Percentiles rank a stretch among this genome's conserved stretches.
These are phyloP conservation scores for Citrus medica DNA, from an alignment of 345 rosid species.

Conservation along the genomic window DNA sequence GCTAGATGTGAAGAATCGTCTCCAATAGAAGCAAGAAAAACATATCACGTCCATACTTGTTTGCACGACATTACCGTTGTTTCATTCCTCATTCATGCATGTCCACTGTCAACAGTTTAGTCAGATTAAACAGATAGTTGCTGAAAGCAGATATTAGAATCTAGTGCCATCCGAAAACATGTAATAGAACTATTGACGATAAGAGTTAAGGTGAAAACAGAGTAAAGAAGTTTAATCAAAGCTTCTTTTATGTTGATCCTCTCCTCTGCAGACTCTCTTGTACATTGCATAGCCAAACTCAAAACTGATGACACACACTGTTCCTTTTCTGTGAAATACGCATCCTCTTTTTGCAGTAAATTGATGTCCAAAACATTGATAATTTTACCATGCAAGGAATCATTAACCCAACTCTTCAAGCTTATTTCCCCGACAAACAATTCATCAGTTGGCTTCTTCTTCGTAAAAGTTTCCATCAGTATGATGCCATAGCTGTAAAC, in stretches of 20 bases:
- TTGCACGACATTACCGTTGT: too few species aligned
- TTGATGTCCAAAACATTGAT: background rate
- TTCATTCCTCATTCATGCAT: too few species aligned
- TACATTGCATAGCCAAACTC: constrained; percentile 7
- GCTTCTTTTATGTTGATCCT: constrained; percentile 18
- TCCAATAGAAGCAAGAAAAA: background rate
- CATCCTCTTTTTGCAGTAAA: constrained; percentile 4
- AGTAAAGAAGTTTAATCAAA: background rate
- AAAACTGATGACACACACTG: constrained; percentile 7
- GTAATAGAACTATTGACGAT: too few species aligned
- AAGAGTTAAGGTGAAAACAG: background rate
- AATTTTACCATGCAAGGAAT: background rate
- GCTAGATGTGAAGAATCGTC: background rate
- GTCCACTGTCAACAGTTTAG: too few species aligned
- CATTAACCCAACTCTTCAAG: constrained; percentile 5
- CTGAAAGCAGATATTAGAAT: too few species aligned
- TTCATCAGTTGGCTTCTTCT: constrained; percentile 9
- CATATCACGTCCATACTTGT: too few species aligned
- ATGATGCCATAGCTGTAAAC: constrained; percentile 17
- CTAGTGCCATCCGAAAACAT: too few species aligned
- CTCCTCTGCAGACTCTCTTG: constrained; percentile 5
- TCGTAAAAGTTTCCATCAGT: constrained; percentile 18
- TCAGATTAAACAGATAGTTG: too few species aligned
- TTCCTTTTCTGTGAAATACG: background rate
- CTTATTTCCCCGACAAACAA: background rate